Conservation (phyloP, 163 green algal species). For the Chlamydomonas reinhardtii region DNA sequence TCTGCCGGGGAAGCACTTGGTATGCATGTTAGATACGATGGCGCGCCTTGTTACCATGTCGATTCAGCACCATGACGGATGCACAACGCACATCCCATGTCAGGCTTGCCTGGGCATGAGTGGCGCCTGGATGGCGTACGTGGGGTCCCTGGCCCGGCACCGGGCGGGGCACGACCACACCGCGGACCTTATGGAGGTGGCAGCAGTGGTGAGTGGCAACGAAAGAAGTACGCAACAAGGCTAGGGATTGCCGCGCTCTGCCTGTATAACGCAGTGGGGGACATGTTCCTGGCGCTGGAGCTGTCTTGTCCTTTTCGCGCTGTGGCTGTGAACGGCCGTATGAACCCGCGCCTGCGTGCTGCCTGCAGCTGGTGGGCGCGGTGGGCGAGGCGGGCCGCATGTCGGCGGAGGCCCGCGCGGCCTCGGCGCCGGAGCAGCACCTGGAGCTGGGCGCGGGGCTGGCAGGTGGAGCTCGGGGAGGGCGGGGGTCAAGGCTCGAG, state of each 20-base stretch:
- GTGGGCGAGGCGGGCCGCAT: slow-evolving; percentile 25
- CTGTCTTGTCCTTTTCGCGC: too few relatives aligned
- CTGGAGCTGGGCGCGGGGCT: slow-evolving; percentile 53
- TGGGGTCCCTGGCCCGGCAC: slow-evolving; percentile 43
- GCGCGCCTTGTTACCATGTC: too few relatives aligned
- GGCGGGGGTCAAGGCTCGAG: too few relatives aligned
- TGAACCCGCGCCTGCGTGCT: too few relatives aligned
- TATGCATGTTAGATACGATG: too few relatives aligned
- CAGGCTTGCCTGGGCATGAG: slow-evolving; percentile 64
- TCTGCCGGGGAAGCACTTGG: too few relatives aligned
- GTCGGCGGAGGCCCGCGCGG: slow-evolving; percentile 16
- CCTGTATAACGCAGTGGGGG: too few relatives aligned
- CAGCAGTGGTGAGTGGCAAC: slow-evolving; percentile 58
- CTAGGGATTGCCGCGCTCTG: too few relatives aligned
- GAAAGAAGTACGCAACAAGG: too few relatives aligned
- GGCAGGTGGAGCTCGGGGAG: slow-evolving; percentile 28
- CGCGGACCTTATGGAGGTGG: slow-evolving; percentile 67
- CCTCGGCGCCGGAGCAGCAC: not conserved
- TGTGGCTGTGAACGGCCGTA: too few relatives aligned
- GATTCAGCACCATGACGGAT: not conserved
- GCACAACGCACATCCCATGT: too few relatives aligned
- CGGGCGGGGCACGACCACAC: slow-evolving; percentile 31
- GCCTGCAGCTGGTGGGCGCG: slow-evolving; percentile 50
- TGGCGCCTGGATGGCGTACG: slow-evolving; percentile 76
- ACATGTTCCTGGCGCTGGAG: too few relatives aligned